These are phyloP conservation scores for Cytospora chrysosperma DNA, from an alignment of 2,329 filamentous ascomycete species.

Conservation along the genomic window DNA sequence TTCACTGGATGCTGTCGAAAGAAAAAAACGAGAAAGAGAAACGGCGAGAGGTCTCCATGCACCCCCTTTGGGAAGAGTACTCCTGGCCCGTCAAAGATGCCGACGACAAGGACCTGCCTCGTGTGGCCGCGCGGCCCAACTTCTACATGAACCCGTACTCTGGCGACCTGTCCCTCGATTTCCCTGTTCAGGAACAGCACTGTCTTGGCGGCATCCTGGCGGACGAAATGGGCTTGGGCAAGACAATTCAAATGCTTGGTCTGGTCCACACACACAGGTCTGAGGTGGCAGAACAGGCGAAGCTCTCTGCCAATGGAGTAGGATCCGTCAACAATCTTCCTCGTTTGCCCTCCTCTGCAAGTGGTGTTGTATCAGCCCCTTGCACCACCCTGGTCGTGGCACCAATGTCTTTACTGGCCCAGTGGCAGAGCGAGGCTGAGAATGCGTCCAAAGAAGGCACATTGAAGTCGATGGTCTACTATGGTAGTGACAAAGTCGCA, in stretches of 20 bases:
- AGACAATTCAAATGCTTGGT: constrained; percentile 98
- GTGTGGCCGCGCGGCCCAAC: constrained; percentile 61
- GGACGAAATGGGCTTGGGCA: constrained; percentile 96
- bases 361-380: constrained; percentile 66
- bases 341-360: constrained; percentile 57
- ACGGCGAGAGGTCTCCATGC: constrained; percentile 76
- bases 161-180: constrained; percentile 86
- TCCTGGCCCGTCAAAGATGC: constrained; percentile 83
- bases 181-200: constrained; percentile 90
- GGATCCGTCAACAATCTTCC: constrained; percentile 60
- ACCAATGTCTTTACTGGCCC: constrained; percentile 91
- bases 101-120: constrained; percentile 73
- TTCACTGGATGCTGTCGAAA: constrained; percentile 96
- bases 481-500: constrained; percentile 78
- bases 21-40: constrained; percentile 75
- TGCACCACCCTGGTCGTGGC: constrained; percentile 94
- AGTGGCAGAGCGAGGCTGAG: constrained; percentile 94
- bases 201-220: constrained; percentile 91
- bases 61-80: constrained; percentile 97
- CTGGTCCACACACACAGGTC: constrained; percentile 82
- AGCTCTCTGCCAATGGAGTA: constrained; percentile 28
- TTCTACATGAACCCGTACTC: constrained; percentile 99
- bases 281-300: constrained; percentile 45
- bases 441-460: constrained; percentile 85
- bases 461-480: constrained; percentile 84